A percentile compares a stretch with the other conserved stretches of the same genome.
Conservation (phyloP, 139 green algal species). For the Chlamydomonas sp. region DNA sequence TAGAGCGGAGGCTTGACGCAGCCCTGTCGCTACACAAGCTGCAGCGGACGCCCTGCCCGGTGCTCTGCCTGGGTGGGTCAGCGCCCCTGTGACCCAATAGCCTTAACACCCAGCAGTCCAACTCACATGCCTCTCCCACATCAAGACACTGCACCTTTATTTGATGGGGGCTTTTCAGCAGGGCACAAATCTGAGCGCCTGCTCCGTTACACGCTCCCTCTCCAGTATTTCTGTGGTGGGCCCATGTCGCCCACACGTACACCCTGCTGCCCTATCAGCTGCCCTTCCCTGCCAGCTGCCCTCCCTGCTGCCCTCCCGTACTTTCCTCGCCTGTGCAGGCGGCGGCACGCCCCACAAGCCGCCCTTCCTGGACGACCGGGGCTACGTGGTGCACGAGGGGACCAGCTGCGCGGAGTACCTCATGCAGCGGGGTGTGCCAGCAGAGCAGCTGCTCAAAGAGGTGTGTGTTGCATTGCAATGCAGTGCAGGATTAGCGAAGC, state of each 20-base stretch:
- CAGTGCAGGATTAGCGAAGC: too few relatives aligned
- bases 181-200: neutral
- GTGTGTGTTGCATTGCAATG: neutral
- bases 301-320: neutral
- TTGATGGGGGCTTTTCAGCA: neutral
- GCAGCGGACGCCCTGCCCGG: neutral
- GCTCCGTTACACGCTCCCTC: neutral
- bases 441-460: conserved; percentile 6
- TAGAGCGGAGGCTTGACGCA: conserved; percentile 25
- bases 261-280: neutral
- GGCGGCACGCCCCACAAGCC: conserved; percentile 89
- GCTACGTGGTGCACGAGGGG: conserved; percentile 80
- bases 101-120: neutral
- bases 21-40: conserved; percentile 15
- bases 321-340: conserved; percentile 5
- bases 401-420: conserved; percentile 25
- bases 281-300: neutral
- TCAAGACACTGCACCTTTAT: neutral
- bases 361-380: conserved; percentile 62
- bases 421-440: neutral
- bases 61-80: neutral
- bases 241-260: neutral
- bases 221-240: neutral
- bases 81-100: neutral
- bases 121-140: neutral